These are phyloP conservation scores for Penicillium sp. DNA, from an alignment of 2,329 filamentous ascomycete genomes.

Conservation along the genomic window DNA sequence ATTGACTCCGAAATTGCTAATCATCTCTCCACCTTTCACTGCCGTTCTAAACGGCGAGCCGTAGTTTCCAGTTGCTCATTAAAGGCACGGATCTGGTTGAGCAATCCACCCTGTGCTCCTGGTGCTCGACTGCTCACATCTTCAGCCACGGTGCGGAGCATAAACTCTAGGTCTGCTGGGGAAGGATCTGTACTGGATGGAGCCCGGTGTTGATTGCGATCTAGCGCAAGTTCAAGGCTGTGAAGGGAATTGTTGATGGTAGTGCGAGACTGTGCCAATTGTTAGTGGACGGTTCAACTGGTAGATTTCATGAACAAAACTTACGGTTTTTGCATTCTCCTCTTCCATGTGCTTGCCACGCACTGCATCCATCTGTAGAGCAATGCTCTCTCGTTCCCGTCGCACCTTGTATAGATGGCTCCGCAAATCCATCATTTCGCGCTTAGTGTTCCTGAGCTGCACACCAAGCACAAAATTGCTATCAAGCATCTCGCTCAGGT, in stretches of 20 bases:
- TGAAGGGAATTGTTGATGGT: constrained; percentile 45
- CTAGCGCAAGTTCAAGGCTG: constrained; percentile 42
- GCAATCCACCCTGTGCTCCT: constrained; percentile 41
- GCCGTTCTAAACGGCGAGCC: constrained; percentile 29
- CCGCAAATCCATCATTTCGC: constrained; percentile 47
- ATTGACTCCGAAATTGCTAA: constrained; percentile 35
- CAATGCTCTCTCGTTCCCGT: constrained; percentile 49
- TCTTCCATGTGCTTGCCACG: constrained; percentile 42
- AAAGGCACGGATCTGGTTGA: constrained; percentile 43
- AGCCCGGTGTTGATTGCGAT: constrained; percentile 34
- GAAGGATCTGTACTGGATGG: constrained; percentile 23
- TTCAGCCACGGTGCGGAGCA: constrained; percentile 43
- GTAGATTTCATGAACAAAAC: constrained; percentile 1
- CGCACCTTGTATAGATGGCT: constrained; percentile 50
- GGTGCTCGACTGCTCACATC: constrained; percentile 42
- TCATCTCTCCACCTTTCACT: constrained; percentile 39
- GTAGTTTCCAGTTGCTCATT: constrained; percentile 45
- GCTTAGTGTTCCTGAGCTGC: constrained; percentile 47
- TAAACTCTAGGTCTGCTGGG: constrained; percentile 42
- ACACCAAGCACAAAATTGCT: constrained; percentile 49
- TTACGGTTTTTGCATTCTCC: constrained; percentile 38
- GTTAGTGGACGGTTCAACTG: constrained; percentile 8
- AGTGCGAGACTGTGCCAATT: constrained; percentile 34
- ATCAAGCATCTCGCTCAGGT: constrained; percentile 54
- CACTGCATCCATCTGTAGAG: constrained; percentile 52